These are phyloP conservation scores for Rosellinia necatrix DNA, from an alignment of 2,329 filamentous ascomycete species.

Conservation along the genomic window DNA sequence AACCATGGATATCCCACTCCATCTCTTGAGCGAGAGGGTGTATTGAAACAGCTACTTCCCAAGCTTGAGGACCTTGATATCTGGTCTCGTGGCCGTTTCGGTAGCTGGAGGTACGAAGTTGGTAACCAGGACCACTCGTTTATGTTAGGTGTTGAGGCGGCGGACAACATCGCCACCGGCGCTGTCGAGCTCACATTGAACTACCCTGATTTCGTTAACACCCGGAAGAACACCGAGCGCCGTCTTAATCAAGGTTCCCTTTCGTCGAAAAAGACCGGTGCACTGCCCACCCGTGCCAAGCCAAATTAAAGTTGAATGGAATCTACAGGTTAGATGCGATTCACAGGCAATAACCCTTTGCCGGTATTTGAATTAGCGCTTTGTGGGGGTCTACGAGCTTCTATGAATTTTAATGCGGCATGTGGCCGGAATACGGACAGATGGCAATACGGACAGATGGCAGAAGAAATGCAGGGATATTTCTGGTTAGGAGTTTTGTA, in stretches of 20 bases:
- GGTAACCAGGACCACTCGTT: slow-evolving; percentile 98
- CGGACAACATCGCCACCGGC: slow-evolving; percentile 86
- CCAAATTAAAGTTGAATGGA: slow-evolving; percentile 12
- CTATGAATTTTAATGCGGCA: slow-evolving; percentile 35
- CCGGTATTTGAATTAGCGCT: slow-evolving; percentile 11
- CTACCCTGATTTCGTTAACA: slow-evolving; percentile 96
- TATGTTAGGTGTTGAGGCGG: slow-evolving; percentile 94
- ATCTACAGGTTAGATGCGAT: slow-evolving; percentile 1
- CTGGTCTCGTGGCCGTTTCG: slow-evolving; percentile 94
- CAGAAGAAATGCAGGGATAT: slow-evolving; percentile 29
- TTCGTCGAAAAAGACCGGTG: slow-evolving; percentile 40
- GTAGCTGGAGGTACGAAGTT: slow-evolving; percentile 94
- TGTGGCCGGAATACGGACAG: slow-evolving; percentile 20
- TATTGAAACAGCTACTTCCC: slow-evolving; percentile 88
- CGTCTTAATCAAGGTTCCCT: slow-evolving; percentile 56
- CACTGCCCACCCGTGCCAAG: slow-evolving; percentile 43
- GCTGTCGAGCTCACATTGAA: slow-evolving; percentile 91
- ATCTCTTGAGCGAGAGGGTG: slow-evolving; percentile 90
- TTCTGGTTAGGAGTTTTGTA: slow-evolving; percentile 32
- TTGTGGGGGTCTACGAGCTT: slow-evolving; percentile 22
- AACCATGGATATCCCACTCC: slow-evolving; percentile 98
- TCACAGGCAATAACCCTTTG: slow-evolving; percentile 16
- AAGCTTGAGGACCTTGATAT: slow-evolving; percentile 91
- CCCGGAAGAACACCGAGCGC: slow-evolving; percentile 69
- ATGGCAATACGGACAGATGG: slow-evolving; percentile 29